Base-by-base conservation (phyloP, 495 filamentous ascomycete genomes). In the Pyronema omphalodes region DNA sequence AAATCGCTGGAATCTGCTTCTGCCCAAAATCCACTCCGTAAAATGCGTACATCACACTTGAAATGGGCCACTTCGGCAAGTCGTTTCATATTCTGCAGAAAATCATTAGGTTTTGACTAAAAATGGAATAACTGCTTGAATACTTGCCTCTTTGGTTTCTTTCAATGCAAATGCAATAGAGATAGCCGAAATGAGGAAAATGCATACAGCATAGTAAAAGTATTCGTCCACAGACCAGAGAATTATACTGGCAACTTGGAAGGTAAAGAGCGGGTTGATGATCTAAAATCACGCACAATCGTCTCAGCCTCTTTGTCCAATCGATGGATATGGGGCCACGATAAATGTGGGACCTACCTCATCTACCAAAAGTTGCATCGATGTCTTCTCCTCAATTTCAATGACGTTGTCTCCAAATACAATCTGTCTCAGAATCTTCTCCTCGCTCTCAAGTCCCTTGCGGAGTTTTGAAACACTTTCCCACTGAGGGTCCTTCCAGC, bases 191-290 rank as follows among this genome's bases (percentile, higher is more conserved):
- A 99, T 99, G 52, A 93, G 60, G 58, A 99, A 93, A 55, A 99
- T 99, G 66, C 88, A 94, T 33, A 78, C 73, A 34, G 93, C 93
- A 71, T 99, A 99, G 65, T 95, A 96, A 60, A 94, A 96, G 62
- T 99, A 99, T 58, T 88, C 71, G 61, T 99, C 93, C 33, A 94
- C 57, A 12, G 88, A 93, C 93, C 93, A 99, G 4, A 99, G 80
- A 45, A 91, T 66, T 53, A 99, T 71, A 71, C 93, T 96, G 35
- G 86, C 88, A 61, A 99, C 80, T 66, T 99, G 93, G 68, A 99
- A 99, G 37, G 95, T 81, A 63, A 96, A 99, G 69, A 99, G 96
- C 3, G 93, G 93, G 63, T 96, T 91, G 65, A 99, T 86, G 3
- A 83, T 86, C 82, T 91, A 58, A 11, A 12, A 7, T 50, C 47